Base-by-base conservation (phyloP, 805 yeast species). In the Candida arabinofermentans region DNA sequence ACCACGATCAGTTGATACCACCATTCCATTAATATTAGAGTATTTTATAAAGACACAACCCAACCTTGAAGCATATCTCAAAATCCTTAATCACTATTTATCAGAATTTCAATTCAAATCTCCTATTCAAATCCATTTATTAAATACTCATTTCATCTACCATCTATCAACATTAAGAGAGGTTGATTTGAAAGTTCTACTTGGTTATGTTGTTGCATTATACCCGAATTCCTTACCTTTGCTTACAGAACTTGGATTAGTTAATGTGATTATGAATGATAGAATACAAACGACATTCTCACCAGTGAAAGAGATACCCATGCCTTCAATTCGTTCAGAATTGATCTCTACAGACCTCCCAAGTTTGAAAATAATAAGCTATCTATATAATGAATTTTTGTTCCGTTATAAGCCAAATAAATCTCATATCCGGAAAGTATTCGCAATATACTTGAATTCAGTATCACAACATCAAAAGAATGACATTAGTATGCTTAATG, bases 241-340 rank as follows among this genome's bases (percentile, higher is more conserved):
- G 5, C 23, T 37, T 12, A 22, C 14, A 16, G 19, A 27, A 27
- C 5, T 23, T 8, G 39, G 39, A 3, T 22, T 37, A 10, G 14
- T 37, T 13, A 46, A 41, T 37, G 44, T 44, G 47, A 31, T 46
- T 13, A 46, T 46, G 37, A 44, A 46, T 26, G 13, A 26, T 14
- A 37, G 27, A 14, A 48, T 44, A 9, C 16, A 18, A 5, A 16
- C 27, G 3, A 16, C 9, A 5, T 46, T 46, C 5, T 43, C 46
- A 4, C 35, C 23, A 14, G 18, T 13, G 26, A 35, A 40, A n/a
- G 40, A 37, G 13, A 35, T 48, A 5, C 36, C 44, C 36, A 23
- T 26, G 14, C 53, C 55, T 1, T 23, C 41, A 5, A 41, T 48
- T 17, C 42, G 55, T 13, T 43, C 39, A 4, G 55, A 51, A 32